Conservation (phyloP, 2,329 filamentous ascomycete species). For the Rugonectria rugulosa region DNA sequence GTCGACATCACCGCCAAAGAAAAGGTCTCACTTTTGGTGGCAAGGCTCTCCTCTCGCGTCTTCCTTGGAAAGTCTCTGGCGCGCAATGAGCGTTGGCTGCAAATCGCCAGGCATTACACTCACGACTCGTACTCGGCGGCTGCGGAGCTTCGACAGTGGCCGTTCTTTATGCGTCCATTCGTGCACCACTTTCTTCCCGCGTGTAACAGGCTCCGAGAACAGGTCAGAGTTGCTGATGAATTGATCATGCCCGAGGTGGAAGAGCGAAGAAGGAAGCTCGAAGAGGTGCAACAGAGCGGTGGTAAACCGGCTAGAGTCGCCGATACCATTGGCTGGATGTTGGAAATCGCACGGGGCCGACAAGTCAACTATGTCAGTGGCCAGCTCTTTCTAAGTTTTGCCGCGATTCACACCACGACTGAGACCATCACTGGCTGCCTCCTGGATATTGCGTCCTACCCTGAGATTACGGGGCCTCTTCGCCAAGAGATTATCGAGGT, state of each 20-base stretch:
- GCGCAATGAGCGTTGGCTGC: slow-evolving; percentile 56
- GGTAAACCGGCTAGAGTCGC: slow-evolving; percentile 30
- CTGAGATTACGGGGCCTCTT: slow-evolving; percentile 49
- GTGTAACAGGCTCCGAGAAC: background rate
- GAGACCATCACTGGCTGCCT: slow-evolving; percentile 47
- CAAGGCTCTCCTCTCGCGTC: slow-evolving; percentile 57
- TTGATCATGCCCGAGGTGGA: slow-evolving; percentile 12
- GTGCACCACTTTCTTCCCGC: slow-evolving; percentile 11
- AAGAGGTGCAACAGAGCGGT: background rate
- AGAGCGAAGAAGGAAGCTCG: background rate
- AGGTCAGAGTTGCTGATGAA: background rate
- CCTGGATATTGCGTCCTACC: slow-evolving; percentile 48
- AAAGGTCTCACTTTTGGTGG: slow-evolving; percentile 40
- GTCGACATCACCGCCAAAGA: background rate
- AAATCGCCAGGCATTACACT: slow-evolving; percentile 52
- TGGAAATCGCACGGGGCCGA: slow-evolving; percentile 42
- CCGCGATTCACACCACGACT: slow-evolving; percentile 53
- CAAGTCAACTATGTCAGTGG: slow-evolving; percentile 42
- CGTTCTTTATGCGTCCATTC: slow-evolving; percentile 30
- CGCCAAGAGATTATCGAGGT: slow-evolving; percentile 50
- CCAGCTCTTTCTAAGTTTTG: slow-evolving; percentile 78
- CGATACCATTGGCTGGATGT: slow-evolving; percentile 54
- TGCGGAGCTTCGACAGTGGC: slow-evolving; percentile 49
- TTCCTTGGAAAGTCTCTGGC: slow-evolving; percentile 56
- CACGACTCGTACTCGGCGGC: slow-evolving; percentile 46